These are phyloP conservation scores for Pestalotiopsis sp. DNA, from an alignment of 2,329 filamentous ascomycete genomes.

Conservation along the genomic window DNA sequence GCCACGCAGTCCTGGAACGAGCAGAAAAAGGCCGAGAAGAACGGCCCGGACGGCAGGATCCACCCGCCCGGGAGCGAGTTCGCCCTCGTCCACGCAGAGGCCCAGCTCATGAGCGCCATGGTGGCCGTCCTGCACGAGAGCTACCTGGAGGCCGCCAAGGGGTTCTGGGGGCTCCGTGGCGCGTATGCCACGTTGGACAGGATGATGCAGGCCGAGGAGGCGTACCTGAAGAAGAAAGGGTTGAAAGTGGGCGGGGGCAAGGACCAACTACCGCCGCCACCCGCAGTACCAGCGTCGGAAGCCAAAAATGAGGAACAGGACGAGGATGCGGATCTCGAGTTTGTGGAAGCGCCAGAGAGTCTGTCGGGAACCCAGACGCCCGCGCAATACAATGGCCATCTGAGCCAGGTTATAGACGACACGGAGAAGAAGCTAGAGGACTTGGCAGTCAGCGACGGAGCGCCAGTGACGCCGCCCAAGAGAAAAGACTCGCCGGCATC, in stretches of 20 bases:
- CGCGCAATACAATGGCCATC: slow-evolving; percentile 47
- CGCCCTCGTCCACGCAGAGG: slow-evolving; percentile 79
- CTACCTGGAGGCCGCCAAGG: slow-evolving; percentile 85
- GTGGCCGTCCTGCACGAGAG: slow-evolving; percentile 91
- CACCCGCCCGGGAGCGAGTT: slow-evolving; percentile 89
- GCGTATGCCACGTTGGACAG: slow-evolving; percentile 82
- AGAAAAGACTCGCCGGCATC: slow-evolving; percentile 6
- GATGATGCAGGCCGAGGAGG: slow-evolving; percentile 75
- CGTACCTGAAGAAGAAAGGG: slow-evolving; percentile 42
- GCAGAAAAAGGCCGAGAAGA: slow-evolving; percentile 73
- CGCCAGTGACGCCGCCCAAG: not conserved
- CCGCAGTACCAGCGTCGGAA: slow-evolving; percentile 29
- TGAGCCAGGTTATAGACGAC: slow-evolving; percentile 33
- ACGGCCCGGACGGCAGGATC: slow-evolving; percentile 51
- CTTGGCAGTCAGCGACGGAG: slow-evolving; percentile 20
- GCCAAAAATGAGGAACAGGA: slow-evolving; percentile 34
- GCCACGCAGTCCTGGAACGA: slow-evolving; percentile 78
- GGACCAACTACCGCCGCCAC: slow-evolving; percentile 17
- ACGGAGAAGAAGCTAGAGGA: slow-evolving; percentile 28
- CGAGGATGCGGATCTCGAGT: slow-evolving; percentile 48
- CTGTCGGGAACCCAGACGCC: slow-evolving; percentile 47
- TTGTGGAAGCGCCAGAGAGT: slow-evolving; percentile 58
- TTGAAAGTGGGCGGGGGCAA: slow-evolving; percentile 26
- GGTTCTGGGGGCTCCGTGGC: slow-evolving; percentile 90
- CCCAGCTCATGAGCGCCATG: slow-evolving; percentile 87